These are phyloP conservation scores for Cocos nucifera DNA, from an alignment of 176 grass and related monocot species.

Conservation along the genomic window DNA sequence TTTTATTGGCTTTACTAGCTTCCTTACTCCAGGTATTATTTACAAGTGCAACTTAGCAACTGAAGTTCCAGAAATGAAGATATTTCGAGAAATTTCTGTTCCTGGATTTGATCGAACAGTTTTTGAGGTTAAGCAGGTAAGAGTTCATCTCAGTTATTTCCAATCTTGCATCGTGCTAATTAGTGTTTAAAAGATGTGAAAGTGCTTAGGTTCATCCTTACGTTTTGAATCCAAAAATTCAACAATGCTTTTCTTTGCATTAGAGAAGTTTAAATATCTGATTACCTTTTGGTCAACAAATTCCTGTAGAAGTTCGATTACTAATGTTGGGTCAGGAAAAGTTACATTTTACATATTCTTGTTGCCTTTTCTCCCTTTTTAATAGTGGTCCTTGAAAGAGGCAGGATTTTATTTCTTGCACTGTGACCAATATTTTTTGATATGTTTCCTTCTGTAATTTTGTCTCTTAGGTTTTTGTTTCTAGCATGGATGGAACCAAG, in stretches of 20 bases:
- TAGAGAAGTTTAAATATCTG: no score
- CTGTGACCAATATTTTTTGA: not conserved
- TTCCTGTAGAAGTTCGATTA: no score
- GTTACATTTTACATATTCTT: no score
- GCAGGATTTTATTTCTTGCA: no score
- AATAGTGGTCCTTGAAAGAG: no score
- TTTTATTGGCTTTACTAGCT: constrained; percentile 87
- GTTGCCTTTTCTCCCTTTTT: no score
- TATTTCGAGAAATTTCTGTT: constrained; percentile 71
- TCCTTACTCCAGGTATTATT: constrained; percentile 83
- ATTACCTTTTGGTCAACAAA: no score
- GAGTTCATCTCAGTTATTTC: not conserved
- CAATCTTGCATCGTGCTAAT: not conserved
- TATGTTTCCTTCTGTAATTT: constrained; percentile 9
- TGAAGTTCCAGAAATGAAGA: constrained; percentile 63
- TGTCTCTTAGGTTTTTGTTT: constrained; percentile 54
- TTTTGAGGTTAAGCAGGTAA: constrained; percentile 88
- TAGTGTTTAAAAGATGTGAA: no score
- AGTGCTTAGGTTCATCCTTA: no score
- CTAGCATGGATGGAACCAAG: constrained; percentile 72
- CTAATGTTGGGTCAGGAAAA: no score
- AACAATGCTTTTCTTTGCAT: no score
- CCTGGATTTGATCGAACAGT: constrained; percentile 61
- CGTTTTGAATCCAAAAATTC: no score
- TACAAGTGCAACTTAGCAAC: constrained; percentile 61